Base-by-base conservation (phyloP, 805 yeast species). In the Barnettozyma wickerhamii region DNA sequence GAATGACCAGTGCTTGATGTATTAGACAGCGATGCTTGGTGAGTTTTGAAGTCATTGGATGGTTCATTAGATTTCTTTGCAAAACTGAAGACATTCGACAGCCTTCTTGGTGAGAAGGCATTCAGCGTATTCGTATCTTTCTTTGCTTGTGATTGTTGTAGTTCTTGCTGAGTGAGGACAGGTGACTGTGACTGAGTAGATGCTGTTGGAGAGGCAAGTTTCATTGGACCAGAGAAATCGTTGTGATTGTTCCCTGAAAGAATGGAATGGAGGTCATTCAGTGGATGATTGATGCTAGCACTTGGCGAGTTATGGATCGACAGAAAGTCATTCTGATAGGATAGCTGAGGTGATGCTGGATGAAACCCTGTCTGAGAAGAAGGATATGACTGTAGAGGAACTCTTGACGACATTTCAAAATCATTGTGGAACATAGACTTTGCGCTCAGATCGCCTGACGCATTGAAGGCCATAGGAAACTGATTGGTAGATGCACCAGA, bases 71-170 rank as follows among this genome's bases (percentile, higher is more conserved):
- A 32, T 27, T 43, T 36, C 33, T 42, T 55, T 17, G 60, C 60
- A 37, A 61, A 60, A 2, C 50, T 44, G 34, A 61, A 52, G 4
- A 55, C 61, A 40, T 44, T 54, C 1, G 64, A 59, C 32, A 60
- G 49, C 29, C 60, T 53, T 45, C 59, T 58, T 30, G 63, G 62
- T 9, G 64, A 58, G 33, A 60, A 52, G 4, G 53, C 42, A 36
- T 38, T 52, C 10, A 49, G 44, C 19, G 28, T 4, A 23, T 43
- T 41, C 30, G 46, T 48, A 19, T 41, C 43, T 26, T 45, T 41
- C 24, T 28, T 35, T 15, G 15, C 24, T 21, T 33, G 27, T 12
- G 10, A 24, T 14, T 14, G 24, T n/a, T 31, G 24, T 12, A 23
- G 30, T 35, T 37, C 39, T 23, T 18, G 20, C 19, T 23, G 44